Evolutionary conservation across 1,139 yeast species (phyloP), one percentile per base, ranked within the genome.

Genomic region (Nakaseomyces sp.): DNA sequence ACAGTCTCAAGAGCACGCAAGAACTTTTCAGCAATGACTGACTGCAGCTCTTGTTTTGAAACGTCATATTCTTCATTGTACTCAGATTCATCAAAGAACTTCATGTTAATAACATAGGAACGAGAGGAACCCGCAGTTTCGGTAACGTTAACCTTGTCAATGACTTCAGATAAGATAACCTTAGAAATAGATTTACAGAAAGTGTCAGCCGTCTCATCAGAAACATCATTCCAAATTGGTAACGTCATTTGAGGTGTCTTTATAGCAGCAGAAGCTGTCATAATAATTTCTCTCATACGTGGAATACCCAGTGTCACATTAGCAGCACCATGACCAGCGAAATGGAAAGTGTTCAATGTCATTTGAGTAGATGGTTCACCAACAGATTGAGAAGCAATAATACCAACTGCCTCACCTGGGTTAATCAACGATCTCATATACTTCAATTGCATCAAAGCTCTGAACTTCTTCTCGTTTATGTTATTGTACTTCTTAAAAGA

Each of bases 261-360:
- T 60, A 93, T 93, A 45, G 85, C 71, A 17, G 96, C 79, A 47
- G 96, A 86, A 9, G 98, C 99, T 15, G 98, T 93, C 98, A 93
- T 93, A 63, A 93, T 89, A 63, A 93, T 93, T 77, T 93, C 99
- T 77, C 99, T 83, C 89, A 93, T 82, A 79, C 99, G 96, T 41
- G 99, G 99, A 63, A 93, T 93, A 83, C 99, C 99, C 61, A 93
- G 76, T 1, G 99, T 93, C 54, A 93, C 99, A 68, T 93, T 93
- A 42, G 98, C 98, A 47, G 98, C 99, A 78, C 99, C 99, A 71
- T 93, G 98, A 65, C 99, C 99, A 56, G 99, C 99, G 62, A 93
- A 93, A 72, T 93, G 99, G 94, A 93, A 93, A 45, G 99, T 93
- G 67, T 93, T 93, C 61, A 93, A 77, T 17, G 99, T 93, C 99